Evolutionary conservation across 1,284 basidiomycete genomes (phyloP).

Genomic region (Tremellales sp.): DNA sequence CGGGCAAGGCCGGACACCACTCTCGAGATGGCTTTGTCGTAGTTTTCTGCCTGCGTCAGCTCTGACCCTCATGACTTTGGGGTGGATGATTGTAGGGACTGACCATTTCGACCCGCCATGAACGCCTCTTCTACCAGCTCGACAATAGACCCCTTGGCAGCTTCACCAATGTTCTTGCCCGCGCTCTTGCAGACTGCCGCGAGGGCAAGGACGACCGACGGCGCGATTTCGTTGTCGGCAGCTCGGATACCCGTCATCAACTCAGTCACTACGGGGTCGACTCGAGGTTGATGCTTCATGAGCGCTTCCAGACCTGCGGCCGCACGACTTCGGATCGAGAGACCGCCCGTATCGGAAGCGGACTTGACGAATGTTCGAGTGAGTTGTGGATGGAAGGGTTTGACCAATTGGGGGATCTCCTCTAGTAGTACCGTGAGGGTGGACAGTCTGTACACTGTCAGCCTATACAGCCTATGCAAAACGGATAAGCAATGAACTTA

Average conservation of each 20-base stretch:
- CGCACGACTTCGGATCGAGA: slow-evolving; percentile 74
- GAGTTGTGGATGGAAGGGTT: slow-evolving; percentile 97
- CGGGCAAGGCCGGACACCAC: slow-evolving; percentile 64
- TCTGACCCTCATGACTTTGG: slow-evolving; percentile 1
- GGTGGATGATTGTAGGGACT: too few species aligned
- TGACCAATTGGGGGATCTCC: slow-evolving; percentile 81
- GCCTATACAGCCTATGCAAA: not conserved
- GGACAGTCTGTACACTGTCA: slow-evolving; percentile 52
- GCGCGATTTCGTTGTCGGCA: slow-evolving; percentile 69
- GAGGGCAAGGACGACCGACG: slow-evolving; percentile 71
- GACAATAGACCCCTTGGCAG: slow-evolving; percentile 65
- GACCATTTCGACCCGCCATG: slow-evolving; percentile 66
- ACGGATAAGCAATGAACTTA: slow-evolving; percentile 18
- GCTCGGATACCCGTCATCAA: slow-evolving; percentile 55
- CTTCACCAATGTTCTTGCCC: slow-evolving; percentile 69
- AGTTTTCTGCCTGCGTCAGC: slow-evolving; percentile 59
- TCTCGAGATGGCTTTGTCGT: slow-evolving; percentile 63
- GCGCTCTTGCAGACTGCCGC: slow-evolving; percentile 72
- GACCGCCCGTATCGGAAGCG: slow-evolving; percentile 72
- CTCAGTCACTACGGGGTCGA: slow-evolving; percentile 75
- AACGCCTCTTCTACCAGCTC: slow-evolving; percentile 79
- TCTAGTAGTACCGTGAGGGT: slow-evolving; percentile 78
- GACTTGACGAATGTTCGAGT: slow-evolving; percentile 97
- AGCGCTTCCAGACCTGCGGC: slow-evolving; percentile 82
- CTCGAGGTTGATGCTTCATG: slow-evolving; percentile 70